These are phyloP conservation scores for Rhizopus arrhizus DNA, from an alignment of 371 early-diverging fungal genomes.

Conservation along the genomic window DNA sequence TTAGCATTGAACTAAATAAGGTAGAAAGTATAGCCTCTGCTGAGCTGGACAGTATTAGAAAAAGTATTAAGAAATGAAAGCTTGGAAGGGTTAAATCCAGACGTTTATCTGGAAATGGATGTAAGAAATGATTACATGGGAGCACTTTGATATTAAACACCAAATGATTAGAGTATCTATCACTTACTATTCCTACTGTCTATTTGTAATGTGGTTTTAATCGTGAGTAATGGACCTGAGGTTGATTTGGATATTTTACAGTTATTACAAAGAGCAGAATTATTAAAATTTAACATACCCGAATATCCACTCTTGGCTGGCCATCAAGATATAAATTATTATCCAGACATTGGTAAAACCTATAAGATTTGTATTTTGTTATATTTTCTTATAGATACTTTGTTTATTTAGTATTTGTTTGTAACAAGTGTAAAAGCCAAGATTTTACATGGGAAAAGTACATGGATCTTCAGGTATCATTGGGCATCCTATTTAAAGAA, in stretches of 20 bases:
- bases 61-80: constrained; percentile 45
- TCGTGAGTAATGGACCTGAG: constrained; percentile 60
- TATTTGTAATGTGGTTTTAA: constrained; percentile 69
- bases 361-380: neutral
- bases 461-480: constrained; percentile 19
- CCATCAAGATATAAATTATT: constrained; percentile 37
- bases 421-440: constrained; percentile 40
- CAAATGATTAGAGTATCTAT: constrained; percentile 40
- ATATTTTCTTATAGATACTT: neutral
- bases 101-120: constrained; percentile 62
- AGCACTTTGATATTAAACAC: neutral
- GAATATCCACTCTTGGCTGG: constrained; percentile 42
- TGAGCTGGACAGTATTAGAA: constrained; percentile 59
- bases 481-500: constrained; percentile 32
- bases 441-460: constrained; percentile 42
- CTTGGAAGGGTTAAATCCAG: constrained; percentile 51
- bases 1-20: neutral
- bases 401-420: constrained; percentile 43
- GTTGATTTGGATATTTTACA: constrained; percentile 45
- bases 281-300: constrained; percentile 52
- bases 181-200: constrained; percentile 61
- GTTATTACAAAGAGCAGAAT: constrained; percentile 56
- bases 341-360: constrained; percentile 46
- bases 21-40: constrained; percentile 47
- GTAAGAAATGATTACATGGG: constrained; percentile 21